Evolutionary conservation across 768 basidiomycete genomes (phyloP), one percentile per base, ranked within the genome.

Genomic region (Boletus vermiculosoides): DNA sequence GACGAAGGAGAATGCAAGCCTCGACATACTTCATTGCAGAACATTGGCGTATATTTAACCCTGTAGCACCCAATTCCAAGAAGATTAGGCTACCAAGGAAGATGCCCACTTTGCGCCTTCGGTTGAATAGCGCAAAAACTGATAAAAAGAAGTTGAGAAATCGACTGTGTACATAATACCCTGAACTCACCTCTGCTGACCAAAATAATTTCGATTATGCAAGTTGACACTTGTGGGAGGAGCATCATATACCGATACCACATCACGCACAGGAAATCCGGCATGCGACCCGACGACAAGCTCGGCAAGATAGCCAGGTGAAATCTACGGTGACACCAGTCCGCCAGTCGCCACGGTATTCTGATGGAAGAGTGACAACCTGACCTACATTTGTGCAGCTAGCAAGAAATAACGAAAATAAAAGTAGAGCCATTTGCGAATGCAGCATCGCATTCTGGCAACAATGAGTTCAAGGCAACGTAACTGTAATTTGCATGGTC

Each of bases 51-150:
- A 76, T 68, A 18, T 71, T 54, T 18, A 48, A 34, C 22, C 15
- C 33, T 23, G 22, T 33, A 2, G 23, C 1, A 42, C n/a, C 62
- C 66, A 77, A 6, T 31, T 67, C 53, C 13, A 53, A 25, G 40
- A 63, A 28, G 15, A 68, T 44, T 28, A 67, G 12, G 31, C 30
- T 25, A 39, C 15, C 36, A 23, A 67, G 45, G 20, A 62, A 31
- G 23, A 61, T 34, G 15, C 64, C 67, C 39, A 80, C 59, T 34
- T 30, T 50, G 16, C 49, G 59, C 52, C 71, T 72, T 16, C 71
- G 73, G 54, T 78, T 74, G 56, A 76, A 82, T 4, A 69, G 45
- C 0, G 60, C 64, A 50, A 54, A 66, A 6, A 68, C 66, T 66
- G 18, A 28, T 33, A 30, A 22, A 20, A 5, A 12, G 28, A 11